A percentile compares a stretch with the other conserved stretches of the same genome.
These are phyloP conservation scores for Solanum pimpinellifolium DNA, from an alignment of 257 asterid species.

Conservation along the genomic window DNA sequence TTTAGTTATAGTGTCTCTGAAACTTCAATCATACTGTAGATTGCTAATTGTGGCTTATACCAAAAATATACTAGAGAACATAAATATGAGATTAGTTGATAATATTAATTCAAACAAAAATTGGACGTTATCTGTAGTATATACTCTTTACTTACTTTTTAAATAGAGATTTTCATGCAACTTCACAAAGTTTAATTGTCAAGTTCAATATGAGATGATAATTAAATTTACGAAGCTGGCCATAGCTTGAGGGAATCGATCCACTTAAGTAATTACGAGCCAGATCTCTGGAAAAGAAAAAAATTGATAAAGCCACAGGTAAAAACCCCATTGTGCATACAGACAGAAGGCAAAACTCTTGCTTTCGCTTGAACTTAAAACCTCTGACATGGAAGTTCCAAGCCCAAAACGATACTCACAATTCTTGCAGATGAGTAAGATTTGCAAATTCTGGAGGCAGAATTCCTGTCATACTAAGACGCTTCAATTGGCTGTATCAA, in stretches of 20 bases:
- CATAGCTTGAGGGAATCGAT: slow-evolving; percentile 45
- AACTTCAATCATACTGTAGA: no score
- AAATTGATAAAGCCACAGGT: not conserved
- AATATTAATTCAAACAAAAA: no score
- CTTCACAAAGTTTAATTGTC: not conserved
- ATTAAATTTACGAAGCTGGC: slow-evolving; percentile 22
- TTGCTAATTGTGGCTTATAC: no score
- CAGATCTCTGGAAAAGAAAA: slow-evolving; percentile 48
- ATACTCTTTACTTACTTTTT: not conserved
- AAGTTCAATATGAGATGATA: not conserved
- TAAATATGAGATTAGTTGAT: no score
- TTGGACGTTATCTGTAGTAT: no score
- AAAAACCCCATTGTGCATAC: no score
- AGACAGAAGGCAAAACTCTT: no score
- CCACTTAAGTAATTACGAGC: slow-evolving; percentile 67
- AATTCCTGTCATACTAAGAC: slow-evolving; percentile 53
- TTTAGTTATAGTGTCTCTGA: no score
- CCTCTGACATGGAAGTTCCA: no score
- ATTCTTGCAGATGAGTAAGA: slow-evolving; percentile 32
- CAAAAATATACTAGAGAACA: no score
- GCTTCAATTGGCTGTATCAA: slow-evolving; percentile 40
- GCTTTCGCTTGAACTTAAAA: no score
- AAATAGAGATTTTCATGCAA: not conserved
- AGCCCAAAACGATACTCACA: slow-evolving; percentile 33
- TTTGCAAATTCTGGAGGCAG: slow-evolving; percentile 56